Evolutionary conservation across 1,139 yeast genomes (phyloP), one percentile per base, ranked within the genome.

Genomic region (Lodderomyces metapsilosis): DNA sequence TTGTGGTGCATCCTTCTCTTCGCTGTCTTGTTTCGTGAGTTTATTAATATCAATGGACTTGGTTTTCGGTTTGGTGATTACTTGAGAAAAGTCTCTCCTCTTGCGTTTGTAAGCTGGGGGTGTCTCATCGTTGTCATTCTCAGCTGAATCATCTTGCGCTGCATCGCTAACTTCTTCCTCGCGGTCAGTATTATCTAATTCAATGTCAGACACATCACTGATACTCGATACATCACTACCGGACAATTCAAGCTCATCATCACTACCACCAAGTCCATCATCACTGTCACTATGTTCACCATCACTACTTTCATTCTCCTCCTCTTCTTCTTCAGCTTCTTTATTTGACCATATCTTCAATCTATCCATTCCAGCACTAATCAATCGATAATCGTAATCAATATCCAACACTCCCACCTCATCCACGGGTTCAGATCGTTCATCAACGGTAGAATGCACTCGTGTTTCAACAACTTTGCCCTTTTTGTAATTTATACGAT

Each of bases 351-450:
- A 91, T 5, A 91, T 68, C 54, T 82, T 84, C 49, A 89, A 64
- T 21, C 75, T 71, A 38, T 86, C 94, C 91, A 89, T 84, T 16
- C 95, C 92, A 3, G 85, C 88, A 60, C 88, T 81, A 3, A 86
- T 79, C 45, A 89, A 67, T 45, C 95, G 74, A 58, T 88, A 91
- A 39, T 85, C 84, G 52, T 58, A 80, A 58, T 91, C 98, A 43
- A 89, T 69, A 53, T 91, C 97, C 51, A 91, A 66, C 41, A 77
- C 71, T 0, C 79, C 74, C 2, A 88, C 94, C 51, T 86, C 94
- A 44, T 79, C 85, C 3, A 59, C 58, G 12, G 66, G 39, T 11
- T 43, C 44, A 22, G 57, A 45, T 48, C 66, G 66, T 3, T 66
- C 66, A 44, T 75, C 82, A 1, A 67, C 56, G 5, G 66, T 62